Evolutionary conservation across 192 early-diverging fungal species (phyloP).

Genomic region (Physocladia obscura): DNA sequence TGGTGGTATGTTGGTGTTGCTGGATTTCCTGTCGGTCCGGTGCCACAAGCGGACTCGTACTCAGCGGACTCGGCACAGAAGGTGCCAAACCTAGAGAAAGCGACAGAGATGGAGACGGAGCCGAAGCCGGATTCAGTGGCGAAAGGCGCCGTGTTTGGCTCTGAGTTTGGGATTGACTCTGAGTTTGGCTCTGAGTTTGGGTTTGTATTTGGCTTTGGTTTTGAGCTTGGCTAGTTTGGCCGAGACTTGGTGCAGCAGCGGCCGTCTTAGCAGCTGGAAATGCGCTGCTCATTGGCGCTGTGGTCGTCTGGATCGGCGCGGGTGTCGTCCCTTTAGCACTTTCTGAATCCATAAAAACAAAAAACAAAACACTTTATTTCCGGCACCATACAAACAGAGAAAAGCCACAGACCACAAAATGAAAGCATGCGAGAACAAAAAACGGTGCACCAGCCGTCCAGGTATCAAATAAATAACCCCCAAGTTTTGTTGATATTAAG

Average conservation of each 20-base stretch:
- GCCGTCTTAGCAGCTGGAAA: too few relatives aligned
- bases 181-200: too few relatives aligned
- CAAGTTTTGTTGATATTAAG: constrained; percentile 60
- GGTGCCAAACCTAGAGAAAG: background rate
- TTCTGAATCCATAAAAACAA: background rate
- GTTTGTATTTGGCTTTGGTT: background rate
- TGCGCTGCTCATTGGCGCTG: background rate
- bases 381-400: background rate
- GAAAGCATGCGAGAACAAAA: constrained; percentile 38
- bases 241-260: background rate
- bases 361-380: too few relatives aligned
- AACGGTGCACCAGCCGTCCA: constrained; percentile 47
- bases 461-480: constrained; percentile 59
- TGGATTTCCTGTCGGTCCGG: background rate
- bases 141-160: constrained; percentile 22
- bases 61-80: background rate
- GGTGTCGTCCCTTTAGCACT: background rate
- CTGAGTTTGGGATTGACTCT: background rate
- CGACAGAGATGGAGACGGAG: background rate
- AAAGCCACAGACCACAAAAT: constrained; percentile 22
- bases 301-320: background rate
- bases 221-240: background rate
- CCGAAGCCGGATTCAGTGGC: constrained; percentile 18
- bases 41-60: background rate
- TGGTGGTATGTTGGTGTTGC: background rate